Percentiles rank a stretch among this genome's conserved stretches.
phyloP scores from a whole-genome alignment of 768 basidiomycete genomes.

The Boletus barrowsii region DNA sequence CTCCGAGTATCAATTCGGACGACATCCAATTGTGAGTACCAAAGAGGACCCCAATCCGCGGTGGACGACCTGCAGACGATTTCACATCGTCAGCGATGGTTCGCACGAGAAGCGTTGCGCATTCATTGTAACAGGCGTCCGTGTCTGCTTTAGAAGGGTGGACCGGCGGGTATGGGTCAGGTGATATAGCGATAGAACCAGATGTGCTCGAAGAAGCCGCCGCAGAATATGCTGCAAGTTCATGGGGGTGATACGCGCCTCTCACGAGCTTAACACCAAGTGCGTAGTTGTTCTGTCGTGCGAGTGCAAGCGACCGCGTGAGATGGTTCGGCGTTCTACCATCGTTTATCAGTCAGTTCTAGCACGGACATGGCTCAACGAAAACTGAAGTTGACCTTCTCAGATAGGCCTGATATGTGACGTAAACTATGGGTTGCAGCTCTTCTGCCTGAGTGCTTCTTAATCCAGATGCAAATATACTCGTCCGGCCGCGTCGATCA shows the following conservation, averaged over 20 bases:
- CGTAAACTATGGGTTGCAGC: conserved; percentile 74
- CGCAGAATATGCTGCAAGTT: conserved; percentile 45
- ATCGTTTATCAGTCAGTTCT: background rate
- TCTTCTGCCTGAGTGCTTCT: background rate
- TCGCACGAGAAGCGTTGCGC: conserved; percentile 53
- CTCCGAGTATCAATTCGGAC: conserved; percentile 56
- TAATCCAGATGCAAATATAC: conserved; percentile 2
- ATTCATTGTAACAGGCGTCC: conserved; percentile 68
- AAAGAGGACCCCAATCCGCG: conserved; percentile 64
- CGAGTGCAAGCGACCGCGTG: conserved; percentile 58
- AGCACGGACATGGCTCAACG: background rate
- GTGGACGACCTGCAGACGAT: conserved; percentile 11
- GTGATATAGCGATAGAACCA: conserved; percentile 47
- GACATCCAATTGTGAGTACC: conserved; percentile 85
- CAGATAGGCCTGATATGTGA: conserved; percentile 88
- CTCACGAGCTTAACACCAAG: conserved; percentile 91
- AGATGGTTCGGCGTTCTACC: conserved; percentile 69
- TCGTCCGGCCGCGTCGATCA: conserved; percentile 1
- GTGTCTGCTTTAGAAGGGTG: conserved; percentile 69
- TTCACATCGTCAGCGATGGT: conserved; percentile 53
- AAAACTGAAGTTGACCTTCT: conserved; percentile 47
- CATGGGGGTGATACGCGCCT: conserved; percentile 86
- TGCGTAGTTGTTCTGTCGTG: conserved; percentile 62
- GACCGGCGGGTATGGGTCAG: conserved; percentile 60
- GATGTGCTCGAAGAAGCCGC: conserved; percentile 19